These are phyloP conservation scores for Phytophthora podocarpi DNA, from an alignment of 352 stramenopile species.

Conservation along the genomic window DNA sequence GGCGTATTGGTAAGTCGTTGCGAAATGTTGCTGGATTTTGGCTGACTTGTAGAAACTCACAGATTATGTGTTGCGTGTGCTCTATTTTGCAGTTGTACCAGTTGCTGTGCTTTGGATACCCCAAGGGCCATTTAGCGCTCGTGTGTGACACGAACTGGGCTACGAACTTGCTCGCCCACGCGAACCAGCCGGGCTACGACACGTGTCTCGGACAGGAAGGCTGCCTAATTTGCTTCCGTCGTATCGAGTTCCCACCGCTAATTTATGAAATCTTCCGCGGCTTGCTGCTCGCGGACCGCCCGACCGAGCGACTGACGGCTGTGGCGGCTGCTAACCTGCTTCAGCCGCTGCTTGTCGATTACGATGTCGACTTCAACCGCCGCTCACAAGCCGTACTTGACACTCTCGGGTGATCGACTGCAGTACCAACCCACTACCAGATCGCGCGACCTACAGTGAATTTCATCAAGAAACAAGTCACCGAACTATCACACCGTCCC, in stretches of 20 bases:
- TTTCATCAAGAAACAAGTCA: not conserved
- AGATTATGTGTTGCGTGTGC: slow-evolving; percentile 18
- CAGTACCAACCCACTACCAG: not conserved
- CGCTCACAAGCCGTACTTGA: slow-evolving; percentile 60
- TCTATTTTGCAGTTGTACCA: slow-evolving; percentile 66
- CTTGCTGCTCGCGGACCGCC: slow-evolving; percentile 55
- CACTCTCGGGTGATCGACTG: slow-evolving; percentile 28
- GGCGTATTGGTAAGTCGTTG: slow-evolving; percentile 79
- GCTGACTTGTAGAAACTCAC: not conserved
- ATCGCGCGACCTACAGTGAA: slow-evolving; percentile 9
- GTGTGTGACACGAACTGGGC: slow-evolving; percentile 81
- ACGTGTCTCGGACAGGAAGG: slow-evolving; percentile 59
- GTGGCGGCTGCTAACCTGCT: slow-evolving; percentile 57
- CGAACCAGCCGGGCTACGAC: slow-evolving; percentile 39
- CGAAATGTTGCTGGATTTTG: too few species aligned
- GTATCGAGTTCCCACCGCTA: slow-evolving; percentile 73
- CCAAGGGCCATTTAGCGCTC: slow-evolving; percentile 75
- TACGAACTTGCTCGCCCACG: slow-evolving; percentile 69
- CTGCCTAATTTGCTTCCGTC: slow-evolving; percentile 83
- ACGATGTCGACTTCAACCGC: slow-evolving; percentile 61
- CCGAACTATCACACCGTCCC: not conserved
- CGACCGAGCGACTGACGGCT: slow-evolving; percentile 61
- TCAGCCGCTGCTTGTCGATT: slow-evolving; percentile 57
- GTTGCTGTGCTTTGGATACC: slow-evolving; percentile 81
- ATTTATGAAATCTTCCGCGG: slow-evolving; percentile 79